These are phyloP conservation scores for Cynanchum wilfordii DNA, from an alignment of 257 asterid genomes.

Conservation along the genomic window DNA sequence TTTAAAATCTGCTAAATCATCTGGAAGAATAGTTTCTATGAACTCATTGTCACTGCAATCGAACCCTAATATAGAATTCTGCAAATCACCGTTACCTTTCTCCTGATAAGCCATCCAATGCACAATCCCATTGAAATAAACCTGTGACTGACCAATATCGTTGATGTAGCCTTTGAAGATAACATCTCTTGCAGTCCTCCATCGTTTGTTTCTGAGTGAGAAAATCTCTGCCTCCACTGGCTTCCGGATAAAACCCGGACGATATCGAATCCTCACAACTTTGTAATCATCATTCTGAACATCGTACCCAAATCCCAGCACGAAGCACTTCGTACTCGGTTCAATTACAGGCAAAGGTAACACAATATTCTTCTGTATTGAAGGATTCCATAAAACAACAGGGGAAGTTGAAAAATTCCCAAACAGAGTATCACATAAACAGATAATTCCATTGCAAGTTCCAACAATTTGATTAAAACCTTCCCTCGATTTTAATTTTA, in stretches of 20 bases:
- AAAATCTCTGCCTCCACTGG: neutral
- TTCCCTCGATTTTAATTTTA: neutral
- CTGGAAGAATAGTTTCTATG: neutral
- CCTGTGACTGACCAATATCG: slow-evolving; percentile 1
- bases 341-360: neutral
- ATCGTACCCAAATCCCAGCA: neutral
- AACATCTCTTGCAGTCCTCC: neutral
- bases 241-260: neutral
- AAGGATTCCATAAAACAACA: neutral
- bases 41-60: neutral
- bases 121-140: neutral
- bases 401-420: neutral
- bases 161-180: neutral
- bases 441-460: neutral
- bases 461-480: neutral
- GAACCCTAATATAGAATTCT: neutral
- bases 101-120: neutral
- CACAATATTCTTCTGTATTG: neutral
- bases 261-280: neutral
- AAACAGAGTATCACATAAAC: neutral
- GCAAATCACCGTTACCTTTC: neutral
- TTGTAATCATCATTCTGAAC: neutral
- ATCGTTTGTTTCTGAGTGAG: neutral
- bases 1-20: neutral
- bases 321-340: neutral